phyloP scores from a whole-genome alignment of 768 basidiomycete genomes.

The Baorangia bicolor region DNA sequence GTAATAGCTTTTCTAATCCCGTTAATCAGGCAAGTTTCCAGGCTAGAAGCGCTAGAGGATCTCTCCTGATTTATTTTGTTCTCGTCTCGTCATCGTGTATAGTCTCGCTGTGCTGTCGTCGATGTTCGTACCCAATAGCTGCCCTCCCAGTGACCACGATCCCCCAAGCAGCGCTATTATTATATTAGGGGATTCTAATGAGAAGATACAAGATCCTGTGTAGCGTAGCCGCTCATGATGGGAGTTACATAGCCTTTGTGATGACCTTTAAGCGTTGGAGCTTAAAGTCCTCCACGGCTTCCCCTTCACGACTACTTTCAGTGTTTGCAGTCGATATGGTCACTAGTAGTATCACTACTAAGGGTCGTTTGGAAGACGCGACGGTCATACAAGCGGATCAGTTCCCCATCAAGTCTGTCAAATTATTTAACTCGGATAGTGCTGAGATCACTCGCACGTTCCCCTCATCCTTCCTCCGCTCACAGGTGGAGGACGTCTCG shows the following conservation, averaged over 20 bases:
- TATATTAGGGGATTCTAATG: neutral
- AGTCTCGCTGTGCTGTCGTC: conserved; percentile 9
- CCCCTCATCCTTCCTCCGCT: conserved; percentile 13
- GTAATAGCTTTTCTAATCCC: conserved; percentile 4
- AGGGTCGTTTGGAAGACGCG: neutral
- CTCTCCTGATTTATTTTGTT: conserved; percentile 20
- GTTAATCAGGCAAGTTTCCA: conserved; percentile 42
- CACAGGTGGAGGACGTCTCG: neutral
- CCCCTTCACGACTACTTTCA: neutral
- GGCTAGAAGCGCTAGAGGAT: conserved; percentile 49
- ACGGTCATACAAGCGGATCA: conserved; percentile 9
- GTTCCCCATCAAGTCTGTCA: conserved; percentile 20
- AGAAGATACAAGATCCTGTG: neutral
- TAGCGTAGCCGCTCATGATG: neutral
- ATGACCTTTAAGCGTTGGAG: neutral
- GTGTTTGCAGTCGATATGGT: conserved; percentile 1
- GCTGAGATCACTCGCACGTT: conserved; percentile 22
- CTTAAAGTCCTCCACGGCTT: neutral
- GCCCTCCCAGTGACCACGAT: neutral
- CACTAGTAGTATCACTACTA: neutral
- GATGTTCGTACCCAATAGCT: neutral
- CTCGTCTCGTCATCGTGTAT: neutral
- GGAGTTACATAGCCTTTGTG: neutral
- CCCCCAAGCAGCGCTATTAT: neutral
- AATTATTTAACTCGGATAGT: conserved; percentile 11